Base-by-base conservation (phyloP, 2,329 filamentous ascomycete genomes). In the Aspergillus pseudoviridinutans region DNA sequence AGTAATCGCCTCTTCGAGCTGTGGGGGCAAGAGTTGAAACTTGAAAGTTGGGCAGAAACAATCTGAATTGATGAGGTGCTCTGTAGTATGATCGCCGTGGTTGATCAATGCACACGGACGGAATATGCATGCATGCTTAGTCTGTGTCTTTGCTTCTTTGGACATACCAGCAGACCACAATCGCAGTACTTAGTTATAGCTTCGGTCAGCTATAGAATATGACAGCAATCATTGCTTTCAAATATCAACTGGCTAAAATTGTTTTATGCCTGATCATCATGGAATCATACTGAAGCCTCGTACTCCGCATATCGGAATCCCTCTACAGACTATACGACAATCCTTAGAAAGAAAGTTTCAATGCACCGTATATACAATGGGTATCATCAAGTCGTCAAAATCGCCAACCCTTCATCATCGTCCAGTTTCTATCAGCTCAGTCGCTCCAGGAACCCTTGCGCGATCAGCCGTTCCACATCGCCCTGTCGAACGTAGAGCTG, bases 401-500 rank as follows among this genome's bases (percentile, higher is more conserved):
- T 24, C 49, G 56, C 4, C 4, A 22, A 17, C 46, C 49, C 50
- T 42, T 52, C 12, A 27, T 50, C 35, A 53, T 32, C 44, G n/a
- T 28, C 32, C 41, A 44, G 10, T 42, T 54, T 35, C 49, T 25
- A 56, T 90, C 82, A 97, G 71, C 86, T 87, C 65, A 99, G 81
- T 68, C 92, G 92, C 74, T 97, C 92, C 62, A 99, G 79, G 77
- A 97, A 99, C 22, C 94, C 94, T 72, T 97, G 93, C 17, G 91
- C 85, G 68, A 99, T 97, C 66, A 99, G 76, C 52, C 92, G 85
- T 76, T 99, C 94, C 6, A 99, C 94, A 76, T 99, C 94, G 25
- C 91, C 93, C 70, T 97, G 91, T 50, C 93, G 86, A 42, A 99
- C 94, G 70, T 95, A 97, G 71, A 99, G 96, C 72, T 99, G 94